phyloP scores from a whole-genome alignment of 2,329 filamentous ascomycete species.

The Xylariaceae sp. region DNA sequence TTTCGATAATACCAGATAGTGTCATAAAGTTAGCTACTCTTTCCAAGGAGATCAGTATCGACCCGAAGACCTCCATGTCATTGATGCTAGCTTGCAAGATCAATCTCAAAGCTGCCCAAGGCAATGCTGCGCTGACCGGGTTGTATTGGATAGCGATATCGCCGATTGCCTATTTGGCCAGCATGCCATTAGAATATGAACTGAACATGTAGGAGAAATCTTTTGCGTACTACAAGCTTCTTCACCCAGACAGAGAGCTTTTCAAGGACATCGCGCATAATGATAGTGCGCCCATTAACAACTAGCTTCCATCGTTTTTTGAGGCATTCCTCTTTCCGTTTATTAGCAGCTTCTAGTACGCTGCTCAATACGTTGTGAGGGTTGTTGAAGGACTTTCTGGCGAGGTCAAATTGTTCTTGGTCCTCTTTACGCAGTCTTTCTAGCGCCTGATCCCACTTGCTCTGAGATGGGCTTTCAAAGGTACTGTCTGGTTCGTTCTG shows the following conservation, averaged over 20 bases:
- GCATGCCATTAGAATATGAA: too few relatives aligned
- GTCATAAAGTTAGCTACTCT: neutral
- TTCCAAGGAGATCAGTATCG: neutral
- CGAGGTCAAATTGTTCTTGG: neutral
- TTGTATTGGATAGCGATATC: constrained; percentile 4
- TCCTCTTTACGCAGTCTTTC: neutral
- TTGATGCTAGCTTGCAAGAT: constrained; percentile 9
- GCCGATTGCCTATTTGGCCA: constrained; percentile 1
- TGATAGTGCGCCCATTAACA: neutral
- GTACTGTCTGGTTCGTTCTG: neutral
- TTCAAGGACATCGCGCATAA: constrained; percentile 3
- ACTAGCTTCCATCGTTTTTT: neutral
- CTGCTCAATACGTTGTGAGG: neutral
- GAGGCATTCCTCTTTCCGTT: constrained; percentile 1
- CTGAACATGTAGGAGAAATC: too few relatives aligned
- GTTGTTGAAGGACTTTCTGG: neutral
- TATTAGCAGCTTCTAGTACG: neutral
- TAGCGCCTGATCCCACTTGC: constrained; percentile 10
- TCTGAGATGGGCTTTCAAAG: neutral
- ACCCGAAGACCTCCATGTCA: neutral
- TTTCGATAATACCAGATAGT: neutral
- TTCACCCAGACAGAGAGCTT: constrained; percentile 2
- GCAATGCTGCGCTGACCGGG: neutral
- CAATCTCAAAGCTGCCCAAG: constrained; percentile 5
- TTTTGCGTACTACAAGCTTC: constrained; percentile 4